phyloP scores from a whole-genome alignment of 2,329 filamentous ascomycete species.

The Cladosporium sp. region DNA sequence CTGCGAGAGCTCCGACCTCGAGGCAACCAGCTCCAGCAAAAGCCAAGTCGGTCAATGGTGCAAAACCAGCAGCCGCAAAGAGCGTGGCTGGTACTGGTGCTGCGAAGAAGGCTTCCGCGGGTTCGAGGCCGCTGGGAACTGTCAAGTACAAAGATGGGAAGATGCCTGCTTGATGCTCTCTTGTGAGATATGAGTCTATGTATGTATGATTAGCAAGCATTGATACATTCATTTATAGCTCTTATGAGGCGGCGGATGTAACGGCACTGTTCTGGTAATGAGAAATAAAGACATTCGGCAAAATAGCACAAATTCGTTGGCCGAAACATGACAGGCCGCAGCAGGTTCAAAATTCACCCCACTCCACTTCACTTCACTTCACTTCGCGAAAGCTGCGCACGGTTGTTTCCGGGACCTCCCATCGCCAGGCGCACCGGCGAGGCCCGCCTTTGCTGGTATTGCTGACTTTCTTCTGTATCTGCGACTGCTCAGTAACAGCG shows the following conservation, averaged over 20 bases:
- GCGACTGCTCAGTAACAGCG: neutral
- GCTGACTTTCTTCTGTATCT: neutral
- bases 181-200: neutral
- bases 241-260: neutral
- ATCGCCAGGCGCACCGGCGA: neutral
- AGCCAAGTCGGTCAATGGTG: constrained; percentile 15
- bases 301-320: neutral
- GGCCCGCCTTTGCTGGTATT: neutral
- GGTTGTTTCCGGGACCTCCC: neutral
- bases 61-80: constrained; percentile 15
- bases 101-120: constrained; percentile 18
- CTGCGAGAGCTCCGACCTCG: constrained; percentile 9
- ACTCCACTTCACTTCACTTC: neutral
- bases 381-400: neutral
- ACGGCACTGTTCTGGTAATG: neutral
- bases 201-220: constrained; percentile 10
- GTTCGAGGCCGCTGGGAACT: constrained; percentile 30
- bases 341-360: neutral
- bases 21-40: constrained; percentile 14
- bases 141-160: constrained; percentile 31
- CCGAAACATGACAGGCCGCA: neutral
- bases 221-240: neutral
- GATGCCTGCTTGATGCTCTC: constrained; percentile 10
- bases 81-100: neutral
- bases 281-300: neutral